A percentile compares a stretch with the other conserved stretches of the same genome.
phyloP scores from a whole-genome alignment of 75 land plant species.

The Pinus tabuliformis region DNA sequence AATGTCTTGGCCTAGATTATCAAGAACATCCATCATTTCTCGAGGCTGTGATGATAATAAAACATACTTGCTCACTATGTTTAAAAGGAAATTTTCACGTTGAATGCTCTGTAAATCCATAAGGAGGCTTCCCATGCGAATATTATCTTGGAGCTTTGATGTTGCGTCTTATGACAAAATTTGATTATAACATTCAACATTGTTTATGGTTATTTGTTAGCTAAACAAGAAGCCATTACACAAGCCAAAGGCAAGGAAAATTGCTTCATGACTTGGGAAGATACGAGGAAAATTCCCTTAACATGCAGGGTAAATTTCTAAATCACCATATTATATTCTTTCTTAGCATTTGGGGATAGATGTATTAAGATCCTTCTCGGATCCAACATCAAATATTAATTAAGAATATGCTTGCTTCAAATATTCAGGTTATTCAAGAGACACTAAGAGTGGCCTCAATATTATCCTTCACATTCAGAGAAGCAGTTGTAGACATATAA shows the following conservation, averaged over 20 bases:
- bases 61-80: background rate
- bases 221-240: constrained; percentile 74
- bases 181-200: background rate
- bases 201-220: constrained; percentile 25
- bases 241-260: constrained; percentile 32
- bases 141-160: background rate
- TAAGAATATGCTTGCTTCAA: background rate
- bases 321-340: background rate
- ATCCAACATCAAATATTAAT: too few relatives aligned
- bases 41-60: background rate
- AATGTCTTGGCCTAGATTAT: constrained; percentile 83
- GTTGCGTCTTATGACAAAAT: background rate
- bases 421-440: constrained; percentile 67
- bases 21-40: constrained; percentile 48
- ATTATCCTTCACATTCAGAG: constrained; percentile 85
- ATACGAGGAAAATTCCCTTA: constrained; percentile 76
- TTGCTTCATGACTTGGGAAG: constrained; percentile 56
- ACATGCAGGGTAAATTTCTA: constrained; percentile 47
- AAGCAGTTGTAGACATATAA: constrained; percentile 87
- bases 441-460: constrained; percentile 76
- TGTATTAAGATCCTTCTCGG: too few relatives aligned
- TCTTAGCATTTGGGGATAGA: background rate
- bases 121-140: background rate
- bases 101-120: background rate
- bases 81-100: background rate